These are phyloP conservation scores for Gossypium ekmanianum DNA, from an alignment of 345 rosid species.

Conservation along the genomic window DNA sequence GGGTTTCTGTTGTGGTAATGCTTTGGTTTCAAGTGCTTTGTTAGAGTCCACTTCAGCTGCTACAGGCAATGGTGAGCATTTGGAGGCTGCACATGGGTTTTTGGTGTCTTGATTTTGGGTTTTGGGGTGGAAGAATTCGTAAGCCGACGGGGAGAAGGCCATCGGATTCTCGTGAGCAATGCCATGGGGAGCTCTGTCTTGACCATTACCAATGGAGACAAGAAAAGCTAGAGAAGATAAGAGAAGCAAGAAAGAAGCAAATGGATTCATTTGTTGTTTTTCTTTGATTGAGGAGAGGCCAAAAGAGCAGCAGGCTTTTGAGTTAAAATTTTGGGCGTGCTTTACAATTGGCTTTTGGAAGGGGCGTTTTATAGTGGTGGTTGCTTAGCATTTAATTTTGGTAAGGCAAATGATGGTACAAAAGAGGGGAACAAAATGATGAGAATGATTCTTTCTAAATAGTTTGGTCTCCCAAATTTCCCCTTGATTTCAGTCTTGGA, in stretches of 20 bases:
- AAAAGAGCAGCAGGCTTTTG: conserved; percentile 15
- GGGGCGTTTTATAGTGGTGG: conserved; percentile 30
- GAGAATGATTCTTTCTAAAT: conserved; percentile 18
- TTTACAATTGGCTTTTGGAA: conserved; percentile 46
- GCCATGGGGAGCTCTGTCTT: conserved; percentile 92
- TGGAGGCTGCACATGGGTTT: conserved; percentile 29
- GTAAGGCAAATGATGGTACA: conserved; percentile 23
- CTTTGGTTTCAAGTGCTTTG: conserved; percentile 30
- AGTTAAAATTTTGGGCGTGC: conserved; percentile 18
- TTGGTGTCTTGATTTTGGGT: conserved; percentile 25
- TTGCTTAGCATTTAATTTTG: conserved; percentile 53
- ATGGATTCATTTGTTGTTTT: conserved; percentile 31
- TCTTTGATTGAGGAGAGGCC: neutral
- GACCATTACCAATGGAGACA: conserved; percentile 36
- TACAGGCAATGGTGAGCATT: conserved; percentile 56
- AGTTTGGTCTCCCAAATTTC: neutral
- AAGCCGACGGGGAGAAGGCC: conserved; percentile 80
- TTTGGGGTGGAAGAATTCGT: conserved; percentile 76
- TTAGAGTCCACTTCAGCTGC: conserved; percentile 49
- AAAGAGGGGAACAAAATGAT: conserved; percentile 49
- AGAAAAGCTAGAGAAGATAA: conserved; percentile 29
- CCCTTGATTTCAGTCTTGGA: neutral
- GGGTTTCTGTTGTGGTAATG: conserved; percentile 25
- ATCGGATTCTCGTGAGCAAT: conserved; percentile 53
- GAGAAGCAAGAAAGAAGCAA: conserved; percentile 33